phyloP scores from a whole-genome alignment of 2,329 filamentous ascomycete genomes.

The Cladophialophora yegresii region DNA sequence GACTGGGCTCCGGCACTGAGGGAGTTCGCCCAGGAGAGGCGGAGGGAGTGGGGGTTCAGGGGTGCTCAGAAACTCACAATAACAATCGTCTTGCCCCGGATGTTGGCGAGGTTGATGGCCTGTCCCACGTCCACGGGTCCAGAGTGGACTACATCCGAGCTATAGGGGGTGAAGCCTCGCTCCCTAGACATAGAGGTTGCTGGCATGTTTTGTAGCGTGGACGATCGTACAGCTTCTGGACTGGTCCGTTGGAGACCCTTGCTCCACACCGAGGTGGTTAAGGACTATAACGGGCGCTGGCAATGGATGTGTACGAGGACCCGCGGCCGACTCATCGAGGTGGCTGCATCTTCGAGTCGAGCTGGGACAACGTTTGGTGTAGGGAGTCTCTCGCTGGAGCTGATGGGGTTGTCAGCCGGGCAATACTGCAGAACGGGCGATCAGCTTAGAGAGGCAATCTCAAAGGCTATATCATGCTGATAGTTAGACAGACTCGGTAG shows the following conservation, averaged over 20 bases:
- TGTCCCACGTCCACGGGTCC: constrained; percentile 20
- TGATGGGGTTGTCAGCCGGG: too few relatives aligned
- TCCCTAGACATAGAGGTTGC: not conserved
- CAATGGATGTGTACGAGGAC: not conserved
- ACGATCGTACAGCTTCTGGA: not conserved
- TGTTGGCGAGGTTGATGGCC: constrained; percentile 23
- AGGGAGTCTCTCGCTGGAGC: not conserved
- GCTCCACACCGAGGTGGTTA: not conserved
- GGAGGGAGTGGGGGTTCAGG: too few relatives aligned
- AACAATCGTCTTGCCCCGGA: constrained; percentile 57
- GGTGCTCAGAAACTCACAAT: constrained; percentile 41
- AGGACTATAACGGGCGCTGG: not conserved
- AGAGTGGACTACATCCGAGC: constrained; percentile 22
- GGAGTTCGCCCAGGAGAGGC: too few relatives aligned
- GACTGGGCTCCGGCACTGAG: not conserved
- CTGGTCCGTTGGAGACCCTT: not conserved
- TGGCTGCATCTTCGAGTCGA: not conserved
- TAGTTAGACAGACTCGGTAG: not conserved
- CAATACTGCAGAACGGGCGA: not conserved
- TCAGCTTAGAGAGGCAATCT: not conserved
- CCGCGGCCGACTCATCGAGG: not conserved
- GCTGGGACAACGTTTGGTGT: not conserved
- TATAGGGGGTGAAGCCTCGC: constrained; percentile 17
- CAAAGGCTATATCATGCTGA: not conserved
- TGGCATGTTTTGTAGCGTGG: not conserved